These are phyloP conservation scores for Xylaria nigripes DNA, from an alignment of 495 filamentous ascomycete genomes.

Conservation along the genomic window DNA sequence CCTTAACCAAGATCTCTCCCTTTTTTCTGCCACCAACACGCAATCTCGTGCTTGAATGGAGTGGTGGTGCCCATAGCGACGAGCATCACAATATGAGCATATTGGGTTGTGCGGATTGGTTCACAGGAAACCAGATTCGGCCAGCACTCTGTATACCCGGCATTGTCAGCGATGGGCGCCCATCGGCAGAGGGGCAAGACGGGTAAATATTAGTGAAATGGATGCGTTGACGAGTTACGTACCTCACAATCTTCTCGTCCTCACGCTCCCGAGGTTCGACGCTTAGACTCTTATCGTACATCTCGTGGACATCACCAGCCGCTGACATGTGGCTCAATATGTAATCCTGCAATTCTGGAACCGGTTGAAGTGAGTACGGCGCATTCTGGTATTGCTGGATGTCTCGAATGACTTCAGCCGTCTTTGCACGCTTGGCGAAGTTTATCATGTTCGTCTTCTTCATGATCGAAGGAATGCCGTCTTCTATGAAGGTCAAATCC, in stretches of 20 bases:
- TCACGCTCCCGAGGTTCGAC: slow-evolving; percentile 93
- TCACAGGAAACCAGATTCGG: slow-evolving; percentile 41
- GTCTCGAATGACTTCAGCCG: slow-evolving; percentile 93
- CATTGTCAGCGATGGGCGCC: background rate
- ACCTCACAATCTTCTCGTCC: slow-evolving; percentile 70
- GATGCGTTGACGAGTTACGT: slow-evolving; percentile 18
- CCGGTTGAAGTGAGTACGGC: slow-evolving; percentile 80
- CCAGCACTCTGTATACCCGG: slow-evolving; percentile 29
- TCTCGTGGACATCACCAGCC: slow-evolving; percentile 93
- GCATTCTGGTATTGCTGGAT: slow-evolving; percentile 98
- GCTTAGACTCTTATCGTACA: slow-evolving; percentile 91
- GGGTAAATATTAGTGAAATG: background rate
- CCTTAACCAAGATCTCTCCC: background rate
- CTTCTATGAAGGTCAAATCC: slow-evolving; percentile 97
- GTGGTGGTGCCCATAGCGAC: background rate
- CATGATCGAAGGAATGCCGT: slow-evolving; percentile 89
- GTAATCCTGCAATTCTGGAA: slow-evolving; percentile 91
- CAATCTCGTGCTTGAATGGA: background rate
- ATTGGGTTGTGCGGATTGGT: background rate
- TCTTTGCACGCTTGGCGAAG: slow-evolving; percentile 96
- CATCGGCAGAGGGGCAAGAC: background rate
- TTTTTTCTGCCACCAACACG: background rate
- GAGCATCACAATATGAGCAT: background rate
- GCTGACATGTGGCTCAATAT: slow-evolving; percentile 90
- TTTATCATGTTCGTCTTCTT: slow-evolving; percentile 96